Base-by-base conservation (phyloP, 345 rosid genomes). In the Rhizophora apiculata region DNA sequence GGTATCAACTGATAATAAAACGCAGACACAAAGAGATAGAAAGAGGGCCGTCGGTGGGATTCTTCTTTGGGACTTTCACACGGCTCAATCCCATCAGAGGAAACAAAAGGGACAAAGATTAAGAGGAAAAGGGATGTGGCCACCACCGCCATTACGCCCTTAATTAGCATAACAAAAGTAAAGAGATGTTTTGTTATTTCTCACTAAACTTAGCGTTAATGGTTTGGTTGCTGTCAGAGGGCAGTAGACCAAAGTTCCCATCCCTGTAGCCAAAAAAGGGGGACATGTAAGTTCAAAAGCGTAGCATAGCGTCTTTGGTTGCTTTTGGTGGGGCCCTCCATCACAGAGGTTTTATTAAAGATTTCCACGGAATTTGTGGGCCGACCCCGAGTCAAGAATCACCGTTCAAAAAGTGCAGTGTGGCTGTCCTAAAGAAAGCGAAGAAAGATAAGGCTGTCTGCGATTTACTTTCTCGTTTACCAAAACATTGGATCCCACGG, bases 41-140 rank as follows among this genome's bases (percentile, higher is more conserved):
- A 13, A 58, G 13, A 58, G 6, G 54, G 36, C 69, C 79, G 83
- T 78, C 79, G 86, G 85, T 79, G 85, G 77, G 84, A 70, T 71
- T 75, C 68, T 75, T 76, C 73, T 67, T 62, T 49, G 8, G 51
- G 48, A 75, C 63, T 68, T 68, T 48, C 46, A 34, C 5, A 1
- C 65, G 61, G 37, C 46, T 43, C 5, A 6, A 29, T 72, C 69
- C 60, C 60, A 56, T 67, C 49, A 51, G 63, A n/a, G 8, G 18
- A 26, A 60, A 39, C 21, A 29, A 20, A 63, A 56, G 49, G 71
- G 34, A 51, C 65, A 46, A 67, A 65, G 49, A 52, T 1, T 11
- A 62, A 26, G 26, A 39, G 57, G 73, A 60, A 68, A 43, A 62
- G 62, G 22, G 55, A 62, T 65, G 37, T 48, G 64, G 29, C 63